Base-by-base conservation (phyloP, 768 basidiomycete species). In the Tulasnella sp. region DNA sequence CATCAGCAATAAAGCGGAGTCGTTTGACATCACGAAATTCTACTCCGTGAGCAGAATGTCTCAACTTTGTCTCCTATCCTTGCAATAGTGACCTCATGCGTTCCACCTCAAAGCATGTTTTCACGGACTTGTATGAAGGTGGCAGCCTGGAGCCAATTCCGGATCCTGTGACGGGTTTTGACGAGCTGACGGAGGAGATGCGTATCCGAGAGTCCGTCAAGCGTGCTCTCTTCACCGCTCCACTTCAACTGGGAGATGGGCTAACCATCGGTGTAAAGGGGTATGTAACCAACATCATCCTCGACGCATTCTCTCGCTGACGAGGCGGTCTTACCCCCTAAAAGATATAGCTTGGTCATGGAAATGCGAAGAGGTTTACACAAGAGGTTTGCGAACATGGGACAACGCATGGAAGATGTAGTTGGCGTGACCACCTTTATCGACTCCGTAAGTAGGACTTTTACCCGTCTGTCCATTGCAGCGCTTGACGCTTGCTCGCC, bases 311-410 rank as follows among this genome's bases (percentile, higher is more conserved):
- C 67, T 26, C 19, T 42, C 32, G 5, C 7, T n/a, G n/a, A 22
- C 40, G 47, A 3, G 66, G 64, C 9, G 72, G 9, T 26, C 17
- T 14, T 41, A 17, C n/a, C 16, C 52, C 11, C 29, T 7, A 72
- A 17, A 75, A 97, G 94, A 63, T 99, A 96, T 79, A 89, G 92
- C 9, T 80, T 96, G 59, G 85, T 98, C 17, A 92, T 92, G 1
- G 90, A 95, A 77, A 94, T 95, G 80, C 91, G 86, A 79, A 95
- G 90, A 79, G 91, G 92, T 0, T 69, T 83, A 5, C 90, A 94
- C 79, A 90, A 87, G 77, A 92, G 94, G 77, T 95, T 97, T 74
- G 86, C 88, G 40, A 92, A 92, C 77, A 84, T 87, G 72, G 93
- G 87, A 63, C 89, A 89, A 77, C 83, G 83, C 74, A 90, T 88